Evolutionary conservation across 129 eudicot genomes (phyloP), one percentile per base, ranked within the genome.

Genomic region (Dittrichia graveolens): DNA sequence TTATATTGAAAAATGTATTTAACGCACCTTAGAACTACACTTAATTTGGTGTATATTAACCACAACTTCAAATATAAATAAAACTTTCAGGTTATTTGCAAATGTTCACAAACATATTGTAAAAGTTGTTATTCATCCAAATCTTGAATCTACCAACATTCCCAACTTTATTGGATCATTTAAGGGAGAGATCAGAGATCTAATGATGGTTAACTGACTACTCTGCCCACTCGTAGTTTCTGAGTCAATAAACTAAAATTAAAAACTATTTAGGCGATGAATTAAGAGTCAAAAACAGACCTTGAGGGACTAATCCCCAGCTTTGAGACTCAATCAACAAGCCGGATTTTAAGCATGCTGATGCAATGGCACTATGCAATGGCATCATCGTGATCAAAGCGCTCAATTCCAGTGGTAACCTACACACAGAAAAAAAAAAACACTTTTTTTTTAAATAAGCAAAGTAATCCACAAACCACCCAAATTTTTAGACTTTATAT

Each of bases 251-350:
- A 61, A 14, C 34, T 55, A 73, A 60, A 38, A 38, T 49, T 14
- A 74, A 63, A 18, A 39, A 67, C 61, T 56, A 45, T 37, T 24
- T 10, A 57, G 7, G 57, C 67, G 35, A 70, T 8, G 50, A 63
- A 34, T 59, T 2, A 49, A 45, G 61, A 2, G 6, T 39, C 9
- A 69, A 65, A 38, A 74, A 39, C 85, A 35, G 4, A 88, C 94
- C 88, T 83, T 88, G 95, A 80, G 90, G 90, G 79, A 88, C 81
- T 73, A 88, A 83, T 40, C 90, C 85, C 95, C 90, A 85, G 49
- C 82, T 74, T 79, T 82, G 81, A 0, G 95, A 85, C 45, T 88
- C 84, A 7, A 75, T 15, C 4, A 80, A 63, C 75, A 88, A 74
- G 12, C 77, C 84, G 4, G 95, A 88, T 44, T 41, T 79, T 64